Evolutionary conservation across 768 basidiomycete genomes (phyloP), one percentile per base, ranked within the genome.

Genomic region (Boletus huronensis): DNA sequence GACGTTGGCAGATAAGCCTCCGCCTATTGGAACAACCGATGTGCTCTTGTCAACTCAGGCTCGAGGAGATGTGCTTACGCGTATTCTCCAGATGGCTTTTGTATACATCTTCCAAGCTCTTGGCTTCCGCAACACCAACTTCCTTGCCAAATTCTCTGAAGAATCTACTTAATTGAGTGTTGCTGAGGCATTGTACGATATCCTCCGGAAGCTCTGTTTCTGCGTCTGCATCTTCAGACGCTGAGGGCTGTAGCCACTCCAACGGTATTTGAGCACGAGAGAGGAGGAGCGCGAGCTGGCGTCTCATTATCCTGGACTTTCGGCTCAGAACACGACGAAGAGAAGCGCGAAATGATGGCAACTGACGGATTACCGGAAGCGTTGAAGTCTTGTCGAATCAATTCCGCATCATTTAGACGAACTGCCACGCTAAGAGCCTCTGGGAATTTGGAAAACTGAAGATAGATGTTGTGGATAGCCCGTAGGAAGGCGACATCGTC

Each of bases 91-190:
- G 76, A 74, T 99, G 96, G 3, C 86, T 84, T 70, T 98, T 99
- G 77, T 99, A 99, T 21, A 98, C 92, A 70, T 98, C 97, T 66
- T 98, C 97, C 48, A 98, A 74, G 46, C 87, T 88, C 77, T 93
- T 94, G 5, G 97, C 80, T 26, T 98, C 96, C 5, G 77, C 74
- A 3, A 96, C 95, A 42, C 88, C 93, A 28, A 99, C 75, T 70
- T 98, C 96, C 68, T 93, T 95, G 17, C 95, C 96, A 63, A 97
- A 98, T 11, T 85, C 85, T 42, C 83, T 83, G 82, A 98, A 98
- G 66, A 86, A 85, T 32, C 77, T 72, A 58, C 91, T 95, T 26
- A 99, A 78, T 49, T 86, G 83, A 10, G 85, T 81, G 67, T 97
- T 98, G 73, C 85, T 89, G 44, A 99, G 74, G 58, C 90, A 94